phyloP scores from a whole-genome alignment of 257 asterid species.

The Penstemon eatonii region DNA sequence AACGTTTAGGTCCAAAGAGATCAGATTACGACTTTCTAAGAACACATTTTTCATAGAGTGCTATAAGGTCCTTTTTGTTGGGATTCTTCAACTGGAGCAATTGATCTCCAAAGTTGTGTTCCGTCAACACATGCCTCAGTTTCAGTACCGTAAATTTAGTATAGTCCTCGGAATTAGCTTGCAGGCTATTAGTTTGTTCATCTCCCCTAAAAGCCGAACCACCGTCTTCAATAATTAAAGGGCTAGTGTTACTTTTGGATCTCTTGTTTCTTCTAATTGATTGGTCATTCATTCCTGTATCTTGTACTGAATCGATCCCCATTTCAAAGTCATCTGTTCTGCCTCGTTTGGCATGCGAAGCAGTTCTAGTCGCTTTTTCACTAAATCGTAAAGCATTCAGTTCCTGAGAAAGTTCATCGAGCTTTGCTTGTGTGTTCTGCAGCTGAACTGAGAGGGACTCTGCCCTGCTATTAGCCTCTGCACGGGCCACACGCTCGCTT shows the following conservation, averaged over 20 bases:
- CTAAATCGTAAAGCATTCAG: conserved; percentile 60
- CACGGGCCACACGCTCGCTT: conserved; percentile 78
- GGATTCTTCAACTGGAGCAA: conserved; percentile 68
- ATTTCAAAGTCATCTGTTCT: conserved; percentile 76
- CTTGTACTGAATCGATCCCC: conserved; percentile 70
- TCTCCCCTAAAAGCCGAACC: conserved; percentile 76
- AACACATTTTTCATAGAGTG: conserved; percentile 68
- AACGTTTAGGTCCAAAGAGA: not conserved
- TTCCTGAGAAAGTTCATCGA: conserved; percentile 74
- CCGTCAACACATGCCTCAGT: conserved; percentile 79
- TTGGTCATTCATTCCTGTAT: conserved; percentile 51
- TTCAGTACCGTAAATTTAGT: conserved; percentile 59
- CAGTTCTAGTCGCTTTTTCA: conserved; percentile 66
- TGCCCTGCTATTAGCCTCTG: conserved; percentile 84
- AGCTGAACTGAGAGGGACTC: conserved; percentile 85
- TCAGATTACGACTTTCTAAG: conserved; percentile 45
- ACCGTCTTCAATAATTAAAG: conserved; percentile 76
- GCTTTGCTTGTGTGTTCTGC: conserved; percentile 77
- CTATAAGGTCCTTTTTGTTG: conserved; percentile 62
- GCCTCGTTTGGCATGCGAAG: conserved; percentile 75
- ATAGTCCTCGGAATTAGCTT: conserved; percentile 56
- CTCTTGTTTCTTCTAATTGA: conserved; percentile 59
- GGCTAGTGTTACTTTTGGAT: conserved; percentile 75
- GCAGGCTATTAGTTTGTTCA: conserved; percentile 65
- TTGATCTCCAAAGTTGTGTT: conserved; percentile 69